These are phyloP conservation scores for Scutellaria minor DNA, from an alignment of 257 asterid genomes.

Conservation along the genomic window DNA sequence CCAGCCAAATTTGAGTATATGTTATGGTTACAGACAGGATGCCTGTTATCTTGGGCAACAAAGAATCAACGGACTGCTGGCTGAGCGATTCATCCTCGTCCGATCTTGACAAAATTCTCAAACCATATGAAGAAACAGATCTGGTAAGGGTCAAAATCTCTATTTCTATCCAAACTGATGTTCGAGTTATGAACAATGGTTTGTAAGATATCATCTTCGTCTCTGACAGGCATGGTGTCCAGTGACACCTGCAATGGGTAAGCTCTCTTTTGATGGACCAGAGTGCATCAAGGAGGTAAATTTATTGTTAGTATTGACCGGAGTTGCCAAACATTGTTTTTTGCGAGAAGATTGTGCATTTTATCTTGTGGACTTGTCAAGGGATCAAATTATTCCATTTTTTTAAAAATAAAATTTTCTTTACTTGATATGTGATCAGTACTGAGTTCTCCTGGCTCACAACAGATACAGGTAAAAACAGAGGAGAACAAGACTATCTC, in stretches of 20 bases:
- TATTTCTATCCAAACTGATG: not conserved
- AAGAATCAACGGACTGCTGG: slow-evolving; percentile 75
- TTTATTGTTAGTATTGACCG: not conserved
- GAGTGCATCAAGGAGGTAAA: slow-evolving; percentile 90
- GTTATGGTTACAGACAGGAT: slow-evolving; percentile 69
- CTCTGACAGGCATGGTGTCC: slow-evolving; percentile 81
- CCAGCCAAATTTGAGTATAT: slow-evolving; percentile 20
- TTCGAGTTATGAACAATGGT: slow-evolving; percentile 5
- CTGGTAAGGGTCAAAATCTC: slow-evolving; percentile 55
- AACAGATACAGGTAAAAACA: slow-evolving; percentile 64
- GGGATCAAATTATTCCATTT: too few species aligned
- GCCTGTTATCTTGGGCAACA: slow-evolving; percentile 91
- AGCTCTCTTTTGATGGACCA: slow-evolving; percentile 80
- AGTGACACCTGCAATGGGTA: slow-evolving; percentile 89
- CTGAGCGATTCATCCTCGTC: slow-evolving; percentile 61
- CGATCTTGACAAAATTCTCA: slow-evolving; percentile 65
- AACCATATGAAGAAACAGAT: slow-evolving; percentile 80
- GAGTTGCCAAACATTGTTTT: not conserved
- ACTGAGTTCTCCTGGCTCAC: slow-evolving; percentile 4
- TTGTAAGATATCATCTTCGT: slow-evolving; percentile 21
- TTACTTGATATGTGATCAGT: not conserved
- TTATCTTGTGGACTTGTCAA: not conserved
- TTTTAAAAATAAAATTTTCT: not conserved
- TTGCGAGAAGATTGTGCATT: not conserved
- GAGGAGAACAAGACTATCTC: slow-evolving; percentile 72